Base-by-base conservation (phyloP, 2,329 filamentous ascomycete genomes). In the Colletotrichum scovillei region DNA sequence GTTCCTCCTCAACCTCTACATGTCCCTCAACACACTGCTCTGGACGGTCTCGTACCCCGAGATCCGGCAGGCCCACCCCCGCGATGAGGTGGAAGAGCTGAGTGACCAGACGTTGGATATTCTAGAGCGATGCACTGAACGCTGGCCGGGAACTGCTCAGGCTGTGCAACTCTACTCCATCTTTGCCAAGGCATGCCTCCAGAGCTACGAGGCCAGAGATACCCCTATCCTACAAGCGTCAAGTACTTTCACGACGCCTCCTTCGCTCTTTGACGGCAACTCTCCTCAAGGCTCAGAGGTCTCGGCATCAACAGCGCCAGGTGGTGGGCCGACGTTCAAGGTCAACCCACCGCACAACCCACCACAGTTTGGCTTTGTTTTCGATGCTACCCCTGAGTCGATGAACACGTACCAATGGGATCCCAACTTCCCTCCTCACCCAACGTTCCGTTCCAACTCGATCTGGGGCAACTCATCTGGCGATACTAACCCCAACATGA, bases 11-110 rank as follows among this genome's bases (percentile, higher is more conserved):
- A 92, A 93, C 24, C 89, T 98, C 53, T 98, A 97, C 84, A 97
- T 97, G 91, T 92, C 94, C 5, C 89, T 98, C 70, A 98, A 98
- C 80, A 95, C 94, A 5, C 89, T 98, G 63, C 88, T 99, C 0
- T 99, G 97, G 97, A 91, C 94, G 1, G 89, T 97, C 8, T 97
- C 95, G 1, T 98, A 97, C 79, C 89, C 92, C 4, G 93, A 96
- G 76, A 92, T 98, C 28, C 92, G 97, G 58, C 89, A 90, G 67
- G 86, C 90, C 22, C 93, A 98, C 80, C 81, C 88, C 4, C 90
- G 92, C 24, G 91, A 95, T 57, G 92, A 97, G 75, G 92, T 97
- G 0, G 92, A 96, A 78, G 86, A 90, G 30, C 89, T 97, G 76
- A 88, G 98, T 56, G 88, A 92, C 60, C 89, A 92, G 24, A 94